Conservation (phyloP, 2,329 filamentous ascomycete species). For the Nigrospora sphaerica region DNA sequence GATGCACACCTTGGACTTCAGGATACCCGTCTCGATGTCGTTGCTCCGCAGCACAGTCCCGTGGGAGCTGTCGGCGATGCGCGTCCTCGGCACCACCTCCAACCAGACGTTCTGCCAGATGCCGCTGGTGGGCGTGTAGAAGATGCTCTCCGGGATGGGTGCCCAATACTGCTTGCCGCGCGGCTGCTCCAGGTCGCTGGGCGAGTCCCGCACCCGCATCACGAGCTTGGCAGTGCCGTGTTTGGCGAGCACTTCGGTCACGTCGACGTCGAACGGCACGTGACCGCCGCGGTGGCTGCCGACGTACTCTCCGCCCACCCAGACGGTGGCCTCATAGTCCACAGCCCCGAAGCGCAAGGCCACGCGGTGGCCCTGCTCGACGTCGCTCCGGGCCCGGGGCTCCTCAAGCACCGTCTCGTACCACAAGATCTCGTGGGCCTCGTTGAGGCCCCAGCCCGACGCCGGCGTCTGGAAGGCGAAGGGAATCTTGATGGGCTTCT, state of each 20-base stretch:
- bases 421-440: slow-evolving; percentile 61
- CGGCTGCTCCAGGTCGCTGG: slow-evolving; percentile 56
- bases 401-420: slow-evolving; percentile 51
- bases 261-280: slow-evolving; percentile 50
- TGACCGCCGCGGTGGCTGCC: slow-evolving; percentile 53
- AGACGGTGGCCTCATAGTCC: slow-evolving; percentile 53
- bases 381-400: slow-evolving; percentile 35
- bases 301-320: slow-evolving; percentile 44
- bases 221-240: slow-evolving; percentile 34
- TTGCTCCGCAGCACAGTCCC: slow-evolving; percentile 52
- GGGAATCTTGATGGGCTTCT: slow-evolving; percentile 52
- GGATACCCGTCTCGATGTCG: slow-evolving; percentile 41
- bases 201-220: slow-evolving; percentile 55
- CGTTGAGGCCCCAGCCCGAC: slow-evolving; percentile 54
- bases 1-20: slow-evolving; percentile 44
- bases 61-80: slow-evolving; percentile 46
- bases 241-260: slow-evolving; percentile 38
- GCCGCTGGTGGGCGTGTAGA: slow-evolving; percentile 50
- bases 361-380: slow-evolving; percentile 30
- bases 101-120: slow-evolving; percentile 54
- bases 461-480: slow-evolving; percentile 60
- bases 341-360: slow-evolving; percentile 53
- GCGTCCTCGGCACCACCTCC: slow-evolving; percentile 44
- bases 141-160: slow-evolving; percentile 52
- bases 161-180: slow-evolving; percentile 63